Evolutionary conservation across 176 grass and related monocot species (phyloP).

Genomic region (Cymbopogon citratus): DNA sequence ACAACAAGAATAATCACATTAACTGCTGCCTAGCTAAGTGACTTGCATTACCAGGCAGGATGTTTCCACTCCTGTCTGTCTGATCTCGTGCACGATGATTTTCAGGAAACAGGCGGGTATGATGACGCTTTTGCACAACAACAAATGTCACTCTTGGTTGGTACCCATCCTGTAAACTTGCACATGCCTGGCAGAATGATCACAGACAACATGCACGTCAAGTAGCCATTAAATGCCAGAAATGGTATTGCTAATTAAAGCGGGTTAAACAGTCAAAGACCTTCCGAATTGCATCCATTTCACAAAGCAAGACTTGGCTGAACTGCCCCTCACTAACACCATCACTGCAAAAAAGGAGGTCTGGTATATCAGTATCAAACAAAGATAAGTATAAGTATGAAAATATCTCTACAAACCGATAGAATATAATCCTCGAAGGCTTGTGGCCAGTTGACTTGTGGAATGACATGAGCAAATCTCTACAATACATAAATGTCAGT

Average conservation of each 20-base stretch:
- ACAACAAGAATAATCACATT: not conserved
- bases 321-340: slow-evolving; percentile 91
- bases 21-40: not conserved
- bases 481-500: slow-evolving; percentile 23
- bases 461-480: slow-evolving; percentile 66
- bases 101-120: slow-evolving; percentile 73
- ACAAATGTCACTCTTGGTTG: slow-evolving; percentile 60
- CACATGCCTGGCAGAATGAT: slow-evolving; percentile 49
- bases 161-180: slow-evolving; percentile 47
- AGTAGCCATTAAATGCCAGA: not conserved
- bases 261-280: slow-evolving; percentile 20
- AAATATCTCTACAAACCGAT: slow-evolving; percentile 32
- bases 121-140: slow-evolving; percentile 87
- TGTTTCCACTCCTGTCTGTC: slow-evolving; percentile 71
- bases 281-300: slow-evolving; percentile 81
- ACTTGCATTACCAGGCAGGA: slow-evolving; percentile 54
- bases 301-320: slow-evolving; percentile 64
- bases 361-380: not conserved
- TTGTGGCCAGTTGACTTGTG: slow-evolving; percentile 25
- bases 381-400: not conserved
- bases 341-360: slow-evolving; percentile 42
- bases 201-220: not conserved
- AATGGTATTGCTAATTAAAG: not conserved
- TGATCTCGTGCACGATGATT: slow-evolving; percentile 37
- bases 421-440: slow-evolving; percentile 74